These are phyloP conservation scores for Neocallimastix lanati DNA, from an alignment of 192 early-diverging fungal species.

Conservation along the genomic window DNA sequence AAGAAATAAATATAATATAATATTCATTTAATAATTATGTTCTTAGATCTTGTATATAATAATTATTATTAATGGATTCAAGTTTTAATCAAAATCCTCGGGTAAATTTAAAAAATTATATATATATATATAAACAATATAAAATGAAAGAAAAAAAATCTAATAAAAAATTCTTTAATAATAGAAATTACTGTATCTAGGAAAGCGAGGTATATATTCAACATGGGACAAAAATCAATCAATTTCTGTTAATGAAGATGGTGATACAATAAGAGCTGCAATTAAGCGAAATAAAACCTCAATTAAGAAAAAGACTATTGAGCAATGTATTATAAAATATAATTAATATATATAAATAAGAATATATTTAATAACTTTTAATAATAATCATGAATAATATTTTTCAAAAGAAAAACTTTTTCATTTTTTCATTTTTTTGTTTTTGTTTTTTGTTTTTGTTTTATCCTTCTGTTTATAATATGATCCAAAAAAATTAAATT, in stretches of 20 bases:
- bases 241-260: neutral
- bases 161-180: no score
- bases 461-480: no score
- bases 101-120: neutral
- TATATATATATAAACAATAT: no score
- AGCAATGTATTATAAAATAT: neutral
- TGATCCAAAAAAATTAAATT: no score
- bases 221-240: neutral
- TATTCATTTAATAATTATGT: no score
- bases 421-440: no score
- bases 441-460: no score
- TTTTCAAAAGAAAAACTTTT: no score
- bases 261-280: neutral
- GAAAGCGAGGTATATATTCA: neutral
- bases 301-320: neutral
- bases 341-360: neutral
- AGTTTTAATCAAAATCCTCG: neutral
- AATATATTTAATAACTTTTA: no score
- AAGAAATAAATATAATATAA: no score
- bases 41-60: neutral
- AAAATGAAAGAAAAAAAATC: no score
- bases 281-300: neutral
- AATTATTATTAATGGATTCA: neutral
- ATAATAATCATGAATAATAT: no score
- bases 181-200: neutral